Evolutionary conservation across 805 yeast genomes (phyloP).

Genomic region (Barnettozyma sucrosica): DNA sequence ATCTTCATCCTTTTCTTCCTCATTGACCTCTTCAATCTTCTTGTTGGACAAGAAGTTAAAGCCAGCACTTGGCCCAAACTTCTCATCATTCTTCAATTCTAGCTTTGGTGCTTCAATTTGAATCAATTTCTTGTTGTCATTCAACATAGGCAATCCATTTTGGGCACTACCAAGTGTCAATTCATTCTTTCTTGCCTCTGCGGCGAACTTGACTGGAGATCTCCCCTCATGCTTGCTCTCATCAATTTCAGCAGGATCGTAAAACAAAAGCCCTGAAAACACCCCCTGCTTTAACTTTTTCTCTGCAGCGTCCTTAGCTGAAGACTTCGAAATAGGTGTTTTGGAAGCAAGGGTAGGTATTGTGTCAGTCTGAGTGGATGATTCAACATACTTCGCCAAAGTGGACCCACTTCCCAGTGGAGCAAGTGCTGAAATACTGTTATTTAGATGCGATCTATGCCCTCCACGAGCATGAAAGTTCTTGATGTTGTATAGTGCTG

Average conservation of each 20-base stretch:
- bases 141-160: slow-evolving; percentile 9
- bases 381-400: slow-evolving; percentile 14
- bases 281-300: slow-evolving; percentile 21
- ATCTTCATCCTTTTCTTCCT: background rate
- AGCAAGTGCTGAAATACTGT: background rate
- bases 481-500: slow-evolving; percentile 19
- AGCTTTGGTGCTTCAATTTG: slow-evolving; percentile 12
- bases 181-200: slow-evolving; percentile 6
- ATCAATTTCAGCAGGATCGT: slow-evolving; percentile 21
- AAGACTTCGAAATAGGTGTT: slow-evolving; percentile 7
- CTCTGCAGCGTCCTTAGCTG: slow-evolving; percentile 16
- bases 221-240: slow-evolving; percentile 7
- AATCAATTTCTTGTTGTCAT: slow-evolving; percentile 14
- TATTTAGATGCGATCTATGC: slow-evolving; percentile 4
- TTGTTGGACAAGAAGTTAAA: slow-evolving; percentile 21
- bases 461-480: slow-evolving; percentile 8
- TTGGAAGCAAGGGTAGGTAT: slow-evolving; percentile 18
- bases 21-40: slow-evolving; percentile 4
- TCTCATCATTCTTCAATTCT: background rate
- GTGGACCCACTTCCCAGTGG: background rate
- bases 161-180: background rate
- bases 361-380: slow-evolving; percentile 22
- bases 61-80: slow-evolving; percentile 26
- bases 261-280: slow-evolving; percentile 23
- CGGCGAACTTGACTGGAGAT: slow-evolving; percentile 21